Evolutionary conservation across 106 monocot species (phyloP), one percentile per base, ranked within the genome.

Genomic region (Allium fistulosum): DNA sequence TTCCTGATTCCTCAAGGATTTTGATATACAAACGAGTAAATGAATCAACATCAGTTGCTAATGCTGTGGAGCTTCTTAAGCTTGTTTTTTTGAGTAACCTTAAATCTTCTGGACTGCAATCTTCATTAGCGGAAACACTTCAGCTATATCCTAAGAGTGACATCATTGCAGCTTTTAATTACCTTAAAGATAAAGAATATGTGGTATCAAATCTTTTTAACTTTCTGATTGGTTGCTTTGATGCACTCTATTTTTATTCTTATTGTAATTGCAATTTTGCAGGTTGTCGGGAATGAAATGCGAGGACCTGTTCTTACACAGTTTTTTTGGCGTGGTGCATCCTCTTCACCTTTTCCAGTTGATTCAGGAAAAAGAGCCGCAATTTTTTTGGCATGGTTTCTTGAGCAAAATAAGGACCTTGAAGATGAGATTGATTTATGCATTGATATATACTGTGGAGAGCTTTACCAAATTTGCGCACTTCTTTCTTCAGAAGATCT

Each of bases 31-130:
- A 46, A 53, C 65, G 69, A 58, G 84, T 89, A 17, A 53, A 28
- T 46, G 68, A 83, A 74, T 96, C 92, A 45, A 58, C 87, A 46
- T 49, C 92, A 46, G 73, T 86, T 62, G 77, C 92, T 70, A 96
- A 80, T 79, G 96, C 92, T 12, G 78, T 96, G 49, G 96, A 96
- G 74, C 84, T 96, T 53, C 77, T 96, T 49, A 96, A 96, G 75
- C 52, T 92, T 57, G 77, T 82, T 28, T 88, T 91, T 69, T 72
- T 96, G 15, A 80, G 77, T 69, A 82, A 75, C 6, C 82, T 84
- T 53, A 58, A 78, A 56, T 58, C 77, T 49, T 74, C 74, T 51
- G 76, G 81, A 75, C 79, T 84, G 59, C 92, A 84, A 79, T 50
- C 71, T 50, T 79, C 85, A 61, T 65, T 96, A 10, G 73, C 77